Percentiles rank a stretch among this genome's conserved stretches.
Conservation (phyloP, 257 asterid genomes). For the Nicotiana otophora region DNA sequence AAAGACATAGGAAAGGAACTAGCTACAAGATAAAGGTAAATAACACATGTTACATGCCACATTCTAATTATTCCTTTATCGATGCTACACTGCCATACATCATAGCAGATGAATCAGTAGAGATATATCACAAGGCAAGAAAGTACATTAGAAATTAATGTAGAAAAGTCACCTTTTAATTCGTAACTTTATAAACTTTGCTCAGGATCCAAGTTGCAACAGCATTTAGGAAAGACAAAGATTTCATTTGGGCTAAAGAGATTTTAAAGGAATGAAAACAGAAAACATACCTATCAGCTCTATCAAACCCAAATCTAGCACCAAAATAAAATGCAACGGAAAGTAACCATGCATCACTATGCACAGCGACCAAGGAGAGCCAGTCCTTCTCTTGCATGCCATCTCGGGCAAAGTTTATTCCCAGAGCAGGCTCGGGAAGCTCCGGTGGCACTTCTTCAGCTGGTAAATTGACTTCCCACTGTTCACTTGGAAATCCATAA, state of each 20-base stretch:
- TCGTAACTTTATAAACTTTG: background rate
- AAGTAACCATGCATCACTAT: conserved; percentile 10
- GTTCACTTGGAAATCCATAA: conserved; percentile 10
- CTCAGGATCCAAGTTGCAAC: background rate
- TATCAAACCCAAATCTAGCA: conserved; percentile 10
- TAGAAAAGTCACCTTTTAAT: background rate
- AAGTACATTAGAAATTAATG: background rate
- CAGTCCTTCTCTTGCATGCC: conserved; percentile 14
- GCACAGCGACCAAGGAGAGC: conserved; percentile 12
- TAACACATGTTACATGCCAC: background rate
- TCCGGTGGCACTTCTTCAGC: conserved; percentile 11
- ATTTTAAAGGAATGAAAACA: background rate
- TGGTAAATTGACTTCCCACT: conserved; percentile 9
- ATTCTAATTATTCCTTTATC: background rate
- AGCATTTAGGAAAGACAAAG: background rate
- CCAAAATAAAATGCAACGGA: conserved; percentile 11
- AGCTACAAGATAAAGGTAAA: background rate
- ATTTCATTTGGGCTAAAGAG: background rate
- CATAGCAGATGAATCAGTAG: background rate
- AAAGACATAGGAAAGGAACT: background rate
- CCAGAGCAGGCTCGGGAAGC: conserved; percentile 13
- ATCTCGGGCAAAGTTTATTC: conserved; percentile 12
- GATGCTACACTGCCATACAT: background rate
- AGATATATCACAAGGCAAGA: background rate
- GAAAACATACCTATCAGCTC: conserved; percentile 11